Conservation (phyloP, 805 yeast species). For the Monosporozyma yasuniensis region DNA sequence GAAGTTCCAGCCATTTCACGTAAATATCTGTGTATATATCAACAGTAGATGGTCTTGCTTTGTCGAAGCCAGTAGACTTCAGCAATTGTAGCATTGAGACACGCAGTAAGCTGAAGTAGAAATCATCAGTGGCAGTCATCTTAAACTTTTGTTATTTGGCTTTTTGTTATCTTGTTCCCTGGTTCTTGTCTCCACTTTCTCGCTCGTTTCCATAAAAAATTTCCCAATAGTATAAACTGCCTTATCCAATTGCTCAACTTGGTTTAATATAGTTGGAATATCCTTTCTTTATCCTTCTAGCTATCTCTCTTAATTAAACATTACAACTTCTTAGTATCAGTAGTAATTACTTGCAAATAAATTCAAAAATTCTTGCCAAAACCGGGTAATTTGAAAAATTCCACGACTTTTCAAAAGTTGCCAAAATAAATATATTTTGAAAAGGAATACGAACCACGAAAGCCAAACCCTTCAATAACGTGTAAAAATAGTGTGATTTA, state of each 20-base stretch:
- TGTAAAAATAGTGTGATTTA: not conserved
- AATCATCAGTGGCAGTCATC: conserved; percentile 30
- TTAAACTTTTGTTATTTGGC: not conserved
- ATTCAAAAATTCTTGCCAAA: not conserved
- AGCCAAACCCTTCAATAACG: not conserved
- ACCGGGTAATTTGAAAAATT: not conserved
- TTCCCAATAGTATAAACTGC: not conserved
- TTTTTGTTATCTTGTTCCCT: not conserved
- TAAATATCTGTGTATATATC: conserved; percentile 74
- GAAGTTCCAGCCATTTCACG: conserved; percentile 48
- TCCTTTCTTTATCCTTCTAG: not conserved
- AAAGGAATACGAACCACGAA: not conserved
- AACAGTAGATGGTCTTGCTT: conserved; percentile 59
- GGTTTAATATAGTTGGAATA: not conserved
- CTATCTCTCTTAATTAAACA: not conserved
- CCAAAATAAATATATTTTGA: not conserved
- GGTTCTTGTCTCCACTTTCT: not conserved
- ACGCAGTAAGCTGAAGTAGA: conserved; percentile 40
- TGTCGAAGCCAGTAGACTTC: conserved; percentile 77
- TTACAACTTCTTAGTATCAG: not conserved
- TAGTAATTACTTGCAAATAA: not conserved
- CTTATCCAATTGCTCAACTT: not conserved
- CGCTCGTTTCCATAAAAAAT: not conserved
- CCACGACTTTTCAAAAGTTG: not conserved
- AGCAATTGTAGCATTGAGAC: conserved; percentile 47